phyloP scores from a whole-genome alignment of 1,284 basidiomycete species.

The Ceratobasidium theobromae region DNA sequence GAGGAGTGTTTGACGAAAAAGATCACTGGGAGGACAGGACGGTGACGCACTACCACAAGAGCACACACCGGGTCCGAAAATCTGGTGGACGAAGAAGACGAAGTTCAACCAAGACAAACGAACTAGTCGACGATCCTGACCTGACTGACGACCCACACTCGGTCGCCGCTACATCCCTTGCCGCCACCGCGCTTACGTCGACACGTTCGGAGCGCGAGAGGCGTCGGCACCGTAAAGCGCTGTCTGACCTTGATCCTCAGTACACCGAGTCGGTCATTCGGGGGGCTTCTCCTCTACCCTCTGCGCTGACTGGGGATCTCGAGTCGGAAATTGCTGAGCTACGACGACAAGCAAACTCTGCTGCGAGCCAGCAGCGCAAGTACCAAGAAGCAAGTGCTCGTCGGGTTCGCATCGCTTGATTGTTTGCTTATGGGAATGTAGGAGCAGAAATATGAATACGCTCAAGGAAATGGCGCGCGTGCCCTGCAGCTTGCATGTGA shows the following conservation, averaged over 20 bases:
- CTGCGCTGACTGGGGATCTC: slow-evolving; percentile 37
- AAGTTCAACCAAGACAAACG: background rate
- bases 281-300: slow-evolving; percentile 1
- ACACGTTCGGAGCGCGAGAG: background rate
- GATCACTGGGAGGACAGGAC: slow-evolving; percentile 29
- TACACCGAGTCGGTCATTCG: slow-evolving; percentile 4
- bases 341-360: slow-evolving; percentile 70
- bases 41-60: slow-evolving; percentile 17
- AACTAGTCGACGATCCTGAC: slow-evolving; percentile 15
- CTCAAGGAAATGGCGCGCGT: slow-evolving; percentile 68
- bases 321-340: slow-evolving; percentile 70
- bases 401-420: slow-evolving; percentile 42
- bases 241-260: slow-evolving; percentile 20
- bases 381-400: slow-evolving; percentile 84
- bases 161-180: slow-evolving; percentile 1
- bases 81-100: slow-evolving; percentile 1
- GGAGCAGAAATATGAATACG: slow-evolving; percentile 32
- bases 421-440: slow-evolving; percentile 9
- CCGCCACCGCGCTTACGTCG: background rate
- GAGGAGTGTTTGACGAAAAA: slow-evolving; percentile 29
- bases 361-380: slow-evolving; percentile 74
- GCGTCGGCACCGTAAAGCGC: slow-evolving; percentile 12
- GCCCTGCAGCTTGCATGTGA: slow-evolving; percentile 64
- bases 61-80: slow-evolving; percentile 16
- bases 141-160: slow-evolving; percentile 28